phyloP scores from a whole-genome alignment of 1,284 basidiomycete genomes.

The Sanghuangporus sanghuang region DNA sequence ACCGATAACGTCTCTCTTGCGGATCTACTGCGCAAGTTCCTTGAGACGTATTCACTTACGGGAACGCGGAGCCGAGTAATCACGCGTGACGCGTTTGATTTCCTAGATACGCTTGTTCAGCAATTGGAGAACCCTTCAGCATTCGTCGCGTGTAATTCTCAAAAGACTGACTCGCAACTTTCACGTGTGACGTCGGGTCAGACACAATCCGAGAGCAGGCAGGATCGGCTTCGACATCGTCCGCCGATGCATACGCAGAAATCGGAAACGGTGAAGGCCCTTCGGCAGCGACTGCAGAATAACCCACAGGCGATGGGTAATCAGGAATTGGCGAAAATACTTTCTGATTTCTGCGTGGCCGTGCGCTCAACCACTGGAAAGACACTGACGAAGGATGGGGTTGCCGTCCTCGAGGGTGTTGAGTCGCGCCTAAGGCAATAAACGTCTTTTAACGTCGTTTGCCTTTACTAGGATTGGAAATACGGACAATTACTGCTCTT shows the following conservation, averaged over 20 bases:
- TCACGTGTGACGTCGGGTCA: neutral
- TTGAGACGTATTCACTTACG: conserved; percentile 41
- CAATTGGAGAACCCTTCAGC: conserved; percentile 63
- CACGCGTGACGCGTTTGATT: conserved; percentile 65
- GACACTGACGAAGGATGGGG: conserved; percentile 42
- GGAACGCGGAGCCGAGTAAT: conserved; percentile 58
- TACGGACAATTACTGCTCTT: neutral
- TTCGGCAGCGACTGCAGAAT: conserved; percentile 3
- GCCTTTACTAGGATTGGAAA: neutral
- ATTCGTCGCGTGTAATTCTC: conserved; percentile 31
- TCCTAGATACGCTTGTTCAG: conserved; percentile 62
- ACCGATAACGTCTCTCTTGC: conserved; percentile 50
- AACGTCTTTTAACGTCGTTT: neutral
- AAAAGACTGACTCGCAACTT: conserved; percentile 46
- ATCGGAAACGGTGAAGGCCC: conserved; percentile 8
- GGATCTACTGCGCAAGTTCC: conserved; percentile 50
- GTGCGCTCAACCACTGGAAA: conserved; percentile 53
- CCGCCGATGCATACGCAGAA: neutral
- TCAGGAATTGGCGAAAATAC: conserved; percentile 3
- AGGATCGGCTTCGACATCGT: neutral
- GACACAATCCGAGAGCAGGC: neutral
- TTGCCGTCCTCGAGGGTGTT: conserved; percentile 60
- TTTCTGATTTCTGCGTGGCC: conserved; percentile 40
- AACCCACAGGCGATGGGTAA: neutral
- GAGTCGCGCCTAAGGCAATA: conserved; percentile 40